phyloP scores from a whole-genome alignment of 306 rosid genomes.

The Casuarina glauca region DNA sequence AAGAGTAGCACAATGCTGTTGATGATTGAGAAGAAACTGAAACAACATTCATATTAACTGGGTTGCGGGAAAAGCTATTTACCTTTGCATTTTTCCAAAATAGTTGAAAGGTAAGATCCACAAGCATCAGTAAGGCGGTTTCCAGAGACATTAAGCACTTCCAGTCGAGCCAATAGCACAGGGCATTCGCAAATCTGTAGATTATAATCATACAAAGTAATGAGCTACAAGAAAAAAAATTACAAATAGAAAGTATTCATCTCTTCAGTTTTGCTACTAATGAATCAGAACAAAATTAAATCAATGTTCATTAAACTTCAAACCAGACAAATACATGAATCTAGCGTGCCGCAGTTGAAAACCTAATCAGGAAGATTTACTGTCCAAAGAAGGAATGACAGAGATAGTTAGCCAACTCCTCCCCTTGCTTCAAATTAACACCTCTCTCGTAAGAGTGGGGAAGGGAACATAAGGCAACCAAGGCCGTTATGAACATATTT shows the following conservation, averaged over 20 bases:
- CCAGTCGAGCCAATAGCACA: constrained; percentile 66
- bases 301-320: neutral
- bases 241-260: neutral
- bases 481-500: neutral
- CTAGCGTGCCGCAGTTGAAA: neutral
- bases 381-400: neutral
- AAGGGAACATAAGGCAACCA: neutral
- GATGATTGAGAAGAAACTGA: constrained; percentile 20
- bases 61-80: constrained; percentile 29
- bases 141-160: constrained; percentile 87
- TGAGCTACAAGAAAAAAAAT: neutral
- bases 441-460: neutral
- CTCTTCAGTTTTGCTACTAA: neutral
- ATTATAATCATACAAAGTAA: constrained; percentile 15
- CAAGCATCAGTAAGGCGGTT: constrained; percentile 93
- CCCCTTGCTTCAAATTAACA: neutral
- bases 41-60: constrained; percentile 22
- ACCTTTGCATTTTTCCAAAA: constrained; percentile 79
- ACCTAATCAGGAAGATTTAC: neutral
- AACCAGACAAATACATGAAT: neutral
- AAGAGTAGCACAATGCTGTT: constrained; percentile 16
- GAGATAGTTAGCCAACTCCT: neutral
- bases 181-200: constrained; percentile 89
- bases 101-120: constrained; percentile 80
- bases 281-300: neutral